Base-by-base conservation (phyloP, 2,329 filamentous ascomycete genomes). In the Sporothrix schenckii region DNA sequence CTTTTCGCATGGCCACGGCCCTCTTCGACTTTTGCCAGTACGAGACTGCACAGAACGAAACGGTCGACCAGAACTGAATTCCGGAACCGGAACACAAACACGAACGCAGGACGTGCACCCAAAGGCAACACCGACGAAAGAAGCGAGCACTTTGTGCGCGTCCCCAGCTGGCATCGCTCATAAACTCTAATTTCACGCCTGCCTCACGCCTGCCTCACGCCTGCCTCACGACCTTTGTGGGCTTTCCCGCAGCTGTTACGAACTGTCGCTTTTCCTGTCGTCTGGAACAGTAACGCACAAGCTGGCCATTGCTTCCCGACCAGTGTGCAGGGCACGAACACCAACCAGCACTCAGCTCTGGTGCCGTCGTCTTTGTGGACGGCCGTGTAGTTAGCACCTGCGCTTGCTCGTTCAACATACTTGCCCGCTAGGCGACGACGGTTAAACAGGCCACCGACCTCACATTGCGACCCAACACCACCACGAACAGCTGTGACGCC, bases 81-180 rank as follows among this genome's bases (percentile, higher is more conserved):
- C 60, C 16, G 61, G 61, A n/a, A 65, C 39, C 58, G 41, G 39
- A 61, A 27, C 61, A 50, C 61, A 16, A 49, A 50, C 21, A 27
- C 34, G 16, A 14, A 63, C 60, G 7, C 60, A 47, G 30, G 39
- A 61, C 49, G 1, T n/a, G 19, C 6, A 47, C 19, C 34, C n/a
- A 41, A 9, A n/a, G 10, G 16, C 56, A 44, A 34, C n/a, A 24
- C 56, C 4, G 49, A 50, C 16, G 19, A 50, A 50, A n/a, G 49
- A 50, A 56, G 4, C 13, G 53, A 5, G 14, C 13, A 44, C 41
- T 1, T 60, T 60, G 58, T 47, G 16, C 58, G 58, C 58, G 56
- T 47, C 13, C 39, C 58, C 58, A 27, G 58, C 10, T 39, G 58
- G 58, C 39, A 27, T 63, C 58, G 39, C 39, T 47, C 58, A 63